These are phyloP conservation scores for Acanthamoeba pearcei DNA, from an alignment of 208 protist genomes.

Conservation along the genomic window DNA sequence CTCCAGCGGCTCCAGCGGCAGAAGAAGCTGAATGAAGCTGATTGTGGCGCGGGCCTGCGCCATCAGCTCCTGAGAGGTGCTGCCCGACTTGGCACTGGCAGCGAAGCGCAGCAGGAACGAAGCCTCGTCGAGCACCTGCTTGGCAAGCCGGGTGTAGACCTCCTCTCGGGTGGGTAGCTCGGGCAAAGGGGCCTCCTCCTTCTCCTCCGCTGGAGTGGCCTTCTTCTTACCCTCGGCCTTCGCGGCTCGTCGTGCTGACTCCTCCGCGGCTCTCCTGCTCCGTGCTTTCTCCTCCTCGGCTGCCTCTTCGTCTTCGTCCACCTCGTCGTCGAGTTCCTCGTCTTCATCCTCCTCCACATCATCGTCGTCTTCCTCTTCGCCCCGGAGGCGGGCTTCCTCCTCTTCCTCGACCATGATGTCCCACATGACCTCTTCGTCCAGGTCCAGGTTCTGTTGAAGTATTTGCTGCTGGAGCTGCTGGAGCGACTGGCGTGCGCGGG, in stretches of 20 bases:
- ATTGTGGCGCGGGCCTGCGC: neutral
- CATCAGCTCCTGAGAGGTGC: neutral
- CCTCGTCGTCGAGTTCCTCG: neutral
- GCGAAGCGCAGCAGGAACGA: slow-evolving; percentile 37
- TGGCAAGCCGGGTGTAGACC: slow-evolving; percentile 30
- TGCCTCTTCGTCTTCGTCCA: slow-evolving; percentile 16
- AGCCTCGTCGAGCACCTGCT: slow-evolving; percentile 3
- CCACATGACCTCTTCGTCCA: slow-evolving; percentile 59
- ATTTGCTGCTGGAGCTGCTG: slow-evolving; percentile 20
- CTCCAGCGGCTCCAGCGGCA: slow-evolving; percentile 37
- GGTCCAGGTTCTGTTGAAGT: neutral
- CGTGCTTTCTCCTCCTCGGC: neutral
- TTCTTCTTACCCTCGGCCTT: slow-evolving; percentile 26
- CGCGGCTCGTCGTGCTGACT: neutral
- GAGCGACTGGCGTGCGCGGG: slow-evolving; percentile 12
- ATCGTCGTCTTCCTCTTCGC: slow-evolving; percentile 4
- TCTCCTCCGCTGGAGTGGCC: neutral
- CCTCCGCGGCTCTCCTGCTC: neutral
- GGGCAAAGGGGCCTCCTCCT: neutral
- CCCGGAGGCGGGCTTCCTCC: slow-evolving; percentile 18
- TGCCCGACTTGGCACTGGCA: neutral
- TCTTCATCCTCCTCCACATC: neutral
- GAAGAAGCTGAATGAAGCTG: slow-evolving; percentile 54
- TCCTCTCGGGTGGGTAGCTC: slow-evolving; percentile 22
- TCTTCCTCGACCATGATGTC: slow-evolving; percentile 60